Base-by-base conservation (phyloP, 768 basidiomycete genomes). In the Kwoniella sp. region DNA sequence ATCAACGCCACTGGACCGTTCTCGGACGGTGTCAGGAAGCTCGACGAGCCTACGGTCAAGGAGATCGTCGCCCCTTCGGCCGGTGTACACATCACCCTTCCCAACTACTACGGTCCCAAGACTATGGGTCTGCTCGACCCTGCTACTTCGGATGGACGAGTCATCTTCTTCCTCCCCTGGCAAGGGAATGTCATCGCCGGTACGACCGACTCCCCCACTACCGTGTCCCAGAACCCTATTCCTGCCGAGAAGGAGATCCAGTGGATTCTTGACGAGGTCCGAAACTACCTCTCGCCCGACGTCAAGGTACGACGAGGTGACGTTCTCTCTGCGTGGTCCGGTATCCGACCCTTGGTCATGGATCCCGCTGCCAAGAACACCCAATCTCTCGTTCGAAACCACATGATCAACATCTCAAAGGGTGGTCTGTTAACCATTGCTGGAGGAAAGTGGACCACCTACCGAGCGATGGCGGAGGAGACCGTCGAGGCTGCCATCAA, bases 101-200 rank as follows among this genome's bases (percentile, higher is more conserved):
- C 93, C 39, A 88, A 89, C 67, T 99, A 98, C 77, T 96, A 95
- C 71, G 89, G 90, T 1, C 93, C 93, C 3, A 76, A 76, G 56
- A 87, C 81, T 43, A 95, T 98, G 88, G 93, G 95, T 37, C 81
- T 98, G 4, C 80, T 98, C 38, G 95, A 98, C 73, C 95, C 93
- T 1, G 80, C 89, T 2, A 95, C 95, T 3, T 89, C 88, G 0
- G 93, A 99, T 59, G 93, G 93, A 0, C 86, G 93, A 23, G 92
- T 99, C 49, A 93, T 99, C 69, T 99, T 96, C 81, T 95, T 99
- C 81, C 82, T 99, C 9, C 93, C 93, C 0, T 99, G 95, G 93
- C 86, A 96, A 76, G 93, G 93, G 8, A 89, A 86, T 77, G 91
- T 91, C 33, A 91, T 99, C 57, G 93, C 93, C 1, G 93, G 93